These are phyloP conservation scores for Backusella mclennaniae DNA, from an alignment of 192 early-diverging fungal species.

Conservation along the genomic window DNA sequence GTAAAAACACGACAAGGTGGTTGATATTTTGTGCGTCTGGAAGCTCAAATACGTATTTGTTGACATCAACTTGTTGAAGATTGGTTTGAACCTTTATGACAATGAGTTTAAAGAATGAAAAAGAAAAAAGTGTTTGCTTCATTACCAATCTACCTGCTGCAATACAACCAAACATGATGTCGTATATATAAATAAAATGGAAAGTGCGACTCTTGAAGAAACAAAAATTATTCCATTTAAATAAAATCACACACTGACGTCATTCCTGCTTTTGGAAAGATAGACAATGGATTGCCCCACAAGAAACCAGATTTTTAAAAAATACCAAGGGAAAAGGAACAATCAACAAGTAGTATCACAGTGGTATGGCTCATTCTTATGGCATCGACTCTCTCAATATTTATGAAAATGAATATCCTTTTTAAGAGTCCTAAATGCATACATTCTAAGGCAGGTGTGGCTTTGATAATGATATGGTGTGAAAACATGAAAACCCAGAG, in stretches of 20 bases:
- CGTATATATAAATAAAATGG: background rate
- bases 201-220: background rate
- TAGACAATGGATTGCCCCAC: too few relatives aligned
- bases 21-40: conserved; percentile 84
- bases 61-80: conserved; percentile 82
- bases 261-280: too few relatives aligned
- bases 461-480: too few relatives aligned
- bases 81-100: conserved; percentile 79
- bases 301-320: too few relatives aligned
- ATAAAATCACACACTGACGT: background rate
- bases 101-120: background rate
- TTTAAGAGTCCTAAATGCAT: too few relatives aligned
- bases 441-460: too few relatives aligned
- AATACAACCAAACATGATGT: conserved; percentile 20
- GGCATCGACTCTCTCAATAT: too few relatives aligned
- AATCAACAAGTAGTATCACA: too few relatives aligned
- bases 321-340: too few relatives aligned
- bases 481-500: too few relatives aligned
- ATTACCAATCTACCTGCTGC: conserved; percentile 19
- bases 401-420: too few relatives aligned
- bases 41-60: conserved; percentile 90
- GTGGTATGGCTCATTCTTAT: too few relatives aligned
- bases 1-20: conserved; percentile 93
- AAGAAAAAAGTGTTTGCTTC: background rate
- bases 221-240: background rate